phyloP scores from a whole-genome alignment of 176 grass and related monocot species.

The Tillandsia leiboldiana region DNA sequence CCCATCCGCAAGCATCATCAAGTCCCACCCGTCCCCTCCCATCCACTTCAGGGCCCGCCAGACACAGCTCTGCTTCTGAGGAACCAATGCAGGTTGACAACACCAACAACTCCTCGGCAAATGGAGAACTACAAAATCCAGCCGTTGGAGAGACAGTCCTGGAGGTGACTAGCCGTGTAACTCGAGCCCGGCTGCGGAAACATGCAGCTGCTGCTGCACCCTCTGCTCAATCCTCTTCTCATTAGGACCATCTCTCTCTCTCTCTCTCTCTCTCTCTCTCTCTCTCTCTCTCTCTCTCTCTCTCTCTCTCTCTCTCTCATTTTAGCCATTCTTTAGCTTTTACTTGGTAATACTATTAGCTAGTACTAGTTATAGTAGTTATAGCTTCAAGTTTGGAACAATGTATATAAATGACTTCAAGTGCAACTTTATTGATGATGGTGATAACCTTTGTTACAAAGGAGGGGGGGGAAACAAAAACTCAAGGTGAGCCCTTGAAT shows the following conservation, averaged over 20 bases:
- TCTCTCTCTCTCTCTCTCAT: not conserved
- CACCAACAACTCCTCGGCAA: not conserved
- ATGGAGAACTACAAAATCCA: not conserved
- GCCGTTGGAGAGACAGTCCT: not conserved
- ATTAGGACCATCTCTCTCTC: not conserved
- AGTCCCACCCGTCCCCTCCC: not conserved
- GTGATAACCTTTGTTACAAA: not conserved
- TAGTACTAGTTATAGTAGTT: not conserved
- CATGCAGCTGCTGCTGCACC: not conserved
- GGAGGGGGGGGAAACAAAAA: not conserved
- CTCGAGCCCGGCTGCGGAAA: slow-evolving; percentile 1
- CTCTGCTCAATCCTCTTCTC: not conserved
- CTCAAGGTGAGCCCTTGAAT: slow-evolving; percentile 12
- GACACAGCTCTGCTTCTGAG: not conserved
- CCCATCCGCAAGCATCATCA: not conserved
- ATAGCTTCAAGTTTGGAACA: too few species aligned
- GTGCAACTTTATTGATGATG: not conserved
- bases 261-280: not conserved
- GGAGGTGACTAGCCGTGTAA: not conserved
- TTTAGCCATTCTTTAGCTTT: not conserved
- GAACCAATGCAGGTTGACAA: slow-evolving; percentile 3
- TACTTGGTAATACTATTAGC: not conserved
- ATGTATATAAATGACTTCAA: too few species aligned
- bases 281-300: not conserved
- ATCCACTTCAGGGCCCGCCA: not conserved